Base-by-base conservation (phyloP, 2,329 filamentous ascomycete genomes). In the Tolypocladium guangdongense region DNA sequence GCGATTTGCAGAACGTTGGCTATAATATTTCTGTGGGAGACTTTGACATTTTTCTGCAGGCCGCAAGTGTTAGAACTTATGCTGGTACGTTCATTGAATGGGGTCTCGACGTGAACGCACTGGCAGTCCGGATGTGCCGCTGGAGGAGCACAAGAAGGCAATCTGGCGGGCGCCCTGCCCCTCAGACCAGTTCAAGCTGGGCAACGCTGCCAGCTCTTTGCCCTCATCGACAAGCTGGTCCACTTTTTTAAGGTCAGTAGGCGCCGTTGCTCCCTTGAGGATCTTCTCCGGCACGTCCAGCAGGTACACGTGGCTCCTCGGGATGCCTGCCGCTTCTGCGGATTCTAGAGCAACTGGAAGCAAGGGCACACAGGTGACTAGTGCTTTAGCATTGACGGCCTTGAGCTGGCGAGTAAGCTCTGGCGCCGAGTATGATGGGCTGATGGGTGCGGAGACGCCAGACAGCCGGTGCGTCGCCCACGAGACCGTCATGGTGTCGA, bases 11-110 rank as follows among this genome's bases (percentile, higher is more conserved):
- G 63, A 0, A 80, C 76, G 62, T 90, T 90, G 37, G 85, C 79
- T 49, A 90, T 90, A 18, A 90, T 81, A 60, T 90, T 90, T 32
- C 74, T 72, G 66, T 90, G 87, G 6, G 85, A 82, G 50, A 90
- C 86, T 83, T 87, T 89, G 30, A 90, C 87, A 50, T 83, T 86
- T 83, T 88, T 88, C 81, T 86, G 16, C 3, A 16, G 11, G 41
- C 5, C 12, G 12, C 18, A 20, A 20, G 4, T 30, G 10, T 32
- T 12, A 46, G 27, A 32, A 10, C 18, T 16, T 30, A 16, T 4
- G 7, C 2, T 18, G 2, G 5, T 11, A 32, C 4, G 1, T 12
- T n/a, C 1, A 11, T 12, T 32, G 1, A n/a, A 20, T 5, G 1
- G 43, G 4, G 3, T 10, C 8, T 6, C 7, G 24, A 12, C 5